These are phyloP conservation scores for Ascoidea tarda DNA, from an alignment of 805 yeast species.

Conservation along the genomic window DNA sequence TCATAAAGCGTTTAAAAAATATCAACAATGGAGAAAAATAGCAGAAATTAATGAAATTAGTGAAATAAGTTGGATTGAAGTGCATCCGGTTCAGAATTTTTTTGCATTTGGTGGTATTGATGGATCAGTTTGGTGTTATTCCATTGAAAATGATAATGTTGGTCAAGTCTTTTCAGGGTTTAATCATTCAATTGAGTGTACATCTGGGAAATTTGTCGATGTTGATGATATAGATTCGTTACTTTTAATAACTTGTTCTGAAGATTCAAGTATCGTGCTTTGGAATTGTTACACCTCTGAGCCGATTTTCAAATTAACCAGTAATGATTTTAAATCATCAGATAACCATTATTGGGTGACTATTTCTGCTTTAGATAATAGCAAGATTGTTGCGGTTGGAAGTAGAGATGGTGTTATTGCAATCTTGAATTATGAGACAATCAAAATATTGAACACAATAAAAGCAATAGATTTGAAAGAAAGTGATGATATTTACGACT, in stretches of 20 bases:
- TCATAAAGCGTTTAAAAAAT: constrained; percentile 57
- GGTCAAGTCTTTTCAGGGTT: constrained; percentile 69
- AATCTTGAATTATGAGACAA: constrained; percentile 63
- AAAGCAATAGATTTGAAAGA: constrained; percentile 46
- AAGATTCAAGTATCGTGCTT: constrained; percentile 73
- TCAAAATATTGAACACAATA: constrained; percentile 52
- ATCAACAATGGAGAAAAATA: constrained; percentile 66
- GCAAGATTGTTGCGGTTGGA: constrained; percentile 58
- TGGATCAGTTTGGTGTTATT: constrained; percentile 92
- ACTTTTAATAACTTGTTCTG: constrained; percentile 60
- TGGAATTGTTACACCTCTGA: constrained; percentile 83
- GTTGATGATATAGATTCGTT: constrained; percentile 30
- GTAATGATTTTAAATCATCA: constrained; percentile 55
- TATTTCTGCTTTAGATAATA: constrained; percentile 31
- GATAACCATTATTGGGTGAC: constrained; percentile 83
- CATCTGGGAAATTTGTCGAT: constrained; percentile 64
- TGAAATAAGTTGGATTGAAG: constrained; percentile 72
- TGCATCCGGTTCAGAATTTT: constrained; percentile 66
- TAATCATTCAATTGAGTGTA: constrained; percentile 69
- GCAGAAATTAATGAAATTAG: constrained; percentile 76
- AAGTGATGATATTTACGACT: constrained; percentile 44
- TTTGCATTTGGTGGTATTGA: constrained; percentile 89
- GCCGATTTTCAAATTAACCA: constrained; percentile 50
- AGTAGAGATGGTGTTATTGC: constrained; percentile 79
- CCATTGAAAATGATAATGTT: constrained; percentile 37